Percentiles rank a stretch among this genome's conserved stretches.
Conservation (phyloP, 2,329 filamentous ascomycete genomes). For the Thielaviopsis populi region DNA sequence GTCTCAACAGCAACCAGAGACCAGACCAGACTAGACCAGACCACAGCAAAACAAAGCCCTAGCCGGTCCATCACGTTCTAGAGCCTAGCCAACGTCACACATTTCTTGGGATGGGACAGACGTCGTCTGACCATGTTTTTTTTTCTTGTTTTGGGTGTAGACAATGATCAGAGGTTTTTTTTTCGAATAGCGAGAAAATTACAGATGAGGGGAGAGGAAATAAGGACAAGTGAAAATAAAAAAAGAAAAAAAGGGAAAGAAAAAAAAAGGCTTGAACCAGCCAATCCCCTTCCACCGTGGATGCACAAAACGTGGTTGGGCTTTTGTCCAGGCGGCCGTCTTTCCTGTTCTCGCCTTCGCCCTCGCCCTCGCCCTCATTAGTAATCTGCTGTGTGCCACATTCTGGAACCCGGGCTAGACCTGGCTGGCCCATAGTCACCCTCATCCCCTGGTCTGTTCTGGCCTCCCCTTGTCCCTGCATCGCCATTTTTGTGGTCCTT, state of each 20-base stretch:
- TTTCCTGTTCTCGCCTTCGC: not conserved
- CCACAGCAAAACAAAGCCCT: not conserved
- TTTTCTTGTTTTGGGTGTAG: not conserved
- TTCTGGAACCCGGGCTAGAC: conserved; percentile 2
- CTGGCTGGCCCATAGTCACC: not conserved
- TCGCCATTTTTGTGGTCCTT: not conserved
- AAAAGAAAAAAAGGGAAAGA: not conserved
- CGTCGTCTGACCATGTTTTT: not conserved
- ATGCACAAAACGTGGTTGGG: not conserved
- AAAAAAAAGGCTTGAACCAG: not conserved
- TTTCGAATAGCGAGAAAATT: not conserved
- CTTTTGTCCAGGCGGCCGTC: not conserved
- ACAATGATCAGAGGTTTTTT: no score
- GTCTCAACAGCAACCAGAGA: not conserved
- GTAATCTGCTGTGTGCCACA: not conserved
- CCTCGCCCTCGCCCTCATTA: not conserved
- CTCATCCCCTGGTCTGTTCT: not conserved
- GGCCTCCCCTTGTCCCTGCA: conserved; percentile 1
- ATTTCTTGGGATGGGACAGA: not conserved
- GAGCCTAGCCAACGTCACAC: not conserved
- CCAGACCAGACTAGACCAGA: no score
- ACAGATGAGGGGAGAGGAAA: not conserved
- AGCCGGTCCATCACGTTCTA: not conserved
- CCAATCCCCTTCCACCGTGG: no score
- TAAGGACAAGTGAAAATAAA: not conserved